Base-by-base conservation (phyloP, 306 rosid genomes). In the Dryas drummondii region DNA sequence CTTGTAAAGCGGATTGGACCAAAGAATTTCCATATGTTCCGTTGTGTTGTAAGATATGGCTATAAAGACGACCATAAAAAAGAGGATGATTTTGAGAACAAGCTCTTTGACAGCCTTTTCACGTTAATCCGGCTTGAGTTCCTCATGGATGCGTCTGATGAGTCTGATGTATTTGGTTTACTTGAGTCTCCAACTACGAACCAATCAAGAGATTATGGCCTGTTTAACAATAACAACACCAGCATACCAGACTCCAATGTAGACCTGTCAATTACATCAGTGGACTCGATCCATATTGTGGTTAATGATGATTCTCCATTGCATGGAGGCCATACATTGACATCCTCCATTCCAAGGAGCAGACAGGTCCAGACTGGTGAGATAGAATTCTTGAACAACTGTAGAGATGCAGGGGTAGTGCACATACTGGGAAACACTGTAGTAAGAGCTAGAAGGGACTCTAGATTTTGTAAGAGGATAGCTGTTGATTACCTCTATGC, bases 391-490 rank as follows among this genome's bases (percentile, higher is more conserved):
- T 84, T 91, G 83, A 89, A 83, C 72, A 84, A 40, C 63, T 87
- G 96, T 82, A 85, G 88, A 83, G 97, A 91, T 82, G 91, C 93
- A 0, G 99, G 99, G 65, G 97, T 90, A 79, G 99, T 94, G 80
- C 99, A 94, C 87, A 94, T 94, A 64, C 79, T 94, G 78, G 99
- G 99, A 54, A 91, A 91, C 78, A 87, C 99, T 1, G 82, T 92
- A 52, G 87, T 94, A 49, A 85, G 82, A 73, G 97, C 97, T 72
- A 82, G 93, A 46, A 87, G 96, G 71, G 94, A 87, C 27, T 88
- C 97, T 37, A 86, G 76, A 71, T 82, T 92, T 64, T 85, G 74
- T 82, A 90, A 88, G 87, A 89, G 72, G 87, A 78, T 92, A 80
- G 93, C 94, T 50, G 85, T 94, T 15, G 97, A 94, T 86, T 94